Base-by-base conservation (phyloP, 2,329 filamentous ascomycete genomes). In the Fusarium nelsonii region DNA sequence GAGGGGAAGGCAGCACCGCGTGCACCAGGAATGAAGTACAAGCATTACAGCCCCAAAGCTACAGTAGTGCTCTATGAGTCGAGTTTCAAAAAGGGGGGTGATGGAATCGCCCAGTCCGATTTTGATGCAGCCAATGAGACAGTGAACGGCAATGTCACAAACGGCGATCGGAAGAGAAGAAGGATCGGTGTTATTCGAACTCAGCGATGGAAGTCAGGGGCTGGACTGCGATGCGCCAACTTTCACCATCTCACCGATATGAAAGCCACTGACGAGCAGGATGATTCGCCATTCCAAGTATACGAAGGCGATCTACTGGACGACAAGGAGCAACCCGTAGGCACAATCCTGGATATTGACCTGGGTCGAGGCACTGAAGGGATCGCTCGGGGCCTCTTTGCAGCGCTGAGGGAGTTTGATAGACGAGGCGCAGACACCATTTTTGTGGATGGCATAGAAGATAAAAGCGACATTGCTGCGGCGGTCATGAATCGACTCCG, bases 1-100 rank as follows among this genome's bases (percentile, higher is more conserved):
- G 84, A 87, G 20, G 90, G 87, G 7, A 88, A 87, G 51, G 82
- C 78, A 1, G 85, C 86, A 11, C 96, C 96, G 0, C 86, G 93
- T 58, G 96, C 96, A 1, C 96, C 96, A 0, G 96, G 96, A 1
- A 99, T 99, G 96, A 99, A 99, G 81, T 99, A 99, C 78, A 93
- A 96, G 77, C 96, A 99, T 78, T 99, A 99, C 76, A 97, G 94
- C 43, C 96, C 96, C 1, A 92, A 90, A 78, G 97, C 96, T 2
- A 89, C 86, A 45, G 94, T 99, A 3, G 83, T 97, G 15, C 83
- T 98, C 3, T 97, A 94, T 76, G 93, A 97, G 77, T 80, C 87
- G 28, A 78, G 75, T 37, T 81, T 76, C 77, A 65, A 63, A 14
- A 71, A 65, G 12, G 78, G 80, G 23, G 68, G 71, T 43, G 74